Conservation (phyloP, 1,284 basidiomycete genomes). For the Irpex sp. region DNA sequence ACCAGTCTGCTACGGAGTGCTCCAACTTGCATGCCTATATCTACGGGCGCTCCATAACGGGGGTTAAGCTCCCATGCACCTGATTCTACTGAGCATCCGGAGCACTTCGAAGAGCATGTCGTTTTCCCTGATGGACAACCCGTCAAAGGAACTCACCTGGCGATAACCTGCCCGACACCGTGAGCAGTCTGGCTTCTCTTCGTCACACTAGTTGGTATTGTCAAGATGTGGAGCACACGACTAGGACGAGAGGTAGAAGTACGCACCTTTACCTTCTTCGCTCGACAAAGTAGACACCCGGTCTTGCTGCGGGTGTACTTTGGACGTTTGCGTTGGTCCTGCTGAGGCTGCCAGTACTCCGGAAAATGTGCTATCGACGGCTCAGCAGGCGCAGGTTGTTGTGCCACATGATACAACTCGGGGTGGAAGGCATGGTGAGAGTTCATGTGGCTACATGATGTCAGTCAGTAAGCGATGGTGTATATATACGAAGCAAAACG, state of each 20-base stretch:
- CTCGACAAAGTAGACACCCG: conserved; percentile 77
- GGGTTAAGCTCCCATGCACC: too few species aligned
- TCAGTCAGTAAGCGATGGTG: not conserved
- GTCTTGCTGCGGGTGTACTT: conserved; percentile 86
- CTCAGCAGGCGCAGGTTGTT: conserved; percentile 24
- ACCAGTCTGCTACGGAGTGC: too few species aligned
- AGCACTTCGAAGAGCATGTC: too few species aligned
- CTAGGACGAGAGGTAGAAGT: not conserved
- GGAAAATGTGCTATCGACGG: conserved; percentile 34
- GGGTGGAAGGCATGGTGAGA: not conserved
- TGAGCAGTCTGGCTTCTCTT: too few species aligned
- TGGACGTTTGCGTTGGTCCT: conserved; percentile 65
- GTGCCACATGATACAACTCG: not conserved
- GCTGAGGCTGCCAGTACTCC: conserved; percentile 35
- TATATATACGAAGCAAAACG: not conserved
- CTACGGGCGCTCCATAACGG: too few species aligned
- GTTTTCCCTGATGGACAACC: too few species aligned
- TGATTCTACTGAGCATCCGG: too few species aligned
- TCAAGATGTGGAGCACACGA: too few species aligned
- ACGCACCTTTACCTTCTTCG: conserved; percentile 81
- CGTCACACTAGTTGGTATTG: too few species aligned
- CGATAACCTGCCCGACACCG: too few species aligned
- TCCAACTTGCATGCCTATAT: too few species aligned
- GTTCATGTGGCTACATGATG: not conserved
- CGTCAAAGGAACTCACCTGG: too few species aligned